phyloP scores from a whole-genome alignment of 2,329 filamentous ascomycete genomes.

The Penicillium crustosum region DNA sequence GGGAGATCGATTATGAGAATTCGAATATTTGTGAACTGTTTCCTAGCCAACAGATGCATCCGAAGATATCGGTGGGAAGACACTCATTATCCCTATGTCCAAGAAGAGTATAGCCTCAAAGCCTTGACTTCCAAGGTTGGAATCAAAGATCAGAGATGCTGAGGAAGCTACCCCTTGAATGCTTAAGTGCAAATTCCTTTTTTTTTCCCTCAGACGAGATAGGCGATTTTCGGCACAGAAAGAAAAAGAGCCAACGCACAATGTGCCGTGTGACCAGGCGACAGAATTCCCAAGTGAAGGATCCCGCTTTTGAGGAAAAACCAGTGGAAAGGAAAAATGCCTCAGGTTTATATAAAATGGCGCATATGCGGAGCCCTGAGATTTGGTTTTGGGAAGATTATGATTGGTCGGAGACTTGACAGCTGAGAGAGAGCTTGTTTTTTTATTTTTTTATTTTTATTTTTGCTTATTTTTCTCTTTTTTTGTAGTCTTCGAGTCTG shows the following conservation, averaged over 20 bases:
- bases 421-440: background rate
- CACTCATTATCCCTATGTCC: background rate
- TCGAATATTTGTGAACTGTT: background rate
- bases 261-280: constrained; percentile 1
- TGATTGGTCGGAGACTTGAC: background rate
- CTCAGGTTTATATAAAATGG: constrained; percentile 28
- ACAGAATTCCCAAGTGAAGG: background rate
- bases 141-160: background rate
- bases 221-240: background rate
- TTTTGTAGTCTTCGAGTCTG: background rate
- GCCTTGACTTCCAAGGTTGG: background rate
- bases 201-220: background rate
- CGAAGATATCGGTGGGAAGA: background rate
- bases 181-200: background rate
- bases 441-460: background rate
- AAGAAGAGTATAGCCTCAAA: background rate
- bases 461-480: background rate
- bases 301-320: constrained; percentile 2
- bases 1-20: background rate
- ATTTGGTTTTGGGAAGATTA: background rate
- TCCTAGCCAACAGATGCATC: background rate
- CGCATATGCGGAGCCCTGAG: constrained; percentile 16
- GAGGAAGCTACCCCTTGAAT: background rate
- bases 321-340: constrained; percentile 27
- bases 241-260: background rate